Base-by-base conservation (phyloP, 352 stramenopile species). In the Pythium phragmiticola region DNA sequence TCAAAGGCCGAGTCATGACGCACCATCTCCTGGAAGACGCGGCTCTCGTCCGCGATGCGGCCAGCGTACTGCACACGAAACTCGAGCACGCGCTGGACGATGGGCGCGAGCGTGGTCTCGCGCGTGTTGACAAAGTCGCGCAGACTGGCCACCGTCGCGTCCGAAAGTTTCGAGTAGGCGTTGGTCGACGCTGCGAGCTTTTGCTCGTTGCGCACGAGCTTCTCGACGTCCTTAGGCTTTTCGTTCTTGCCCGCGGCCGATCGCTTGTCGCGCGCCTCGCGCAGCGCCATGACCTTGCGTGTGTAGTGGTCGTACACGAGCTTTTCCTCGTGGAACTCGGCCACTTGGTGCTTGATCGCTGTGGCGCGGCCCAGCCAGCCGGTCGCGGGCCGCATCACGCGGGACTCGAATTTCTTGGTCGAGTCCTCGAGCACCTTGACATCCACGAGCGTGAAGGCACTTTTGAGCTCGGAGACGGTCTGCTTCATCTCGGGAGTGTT, bases 191-290 rank as follows among this genome's bases (percentile, higher is more conserved):
- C 50, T 21, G 80, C 77, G 23, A 92, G 71, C 59, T 94, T 94
- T 70, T 94, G 79, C 51, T 94, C 82, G 53, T 94, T 94, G 64
- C 85, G 80, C n/a, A 89, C 69, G 51, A 92, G 75, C 33, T 88
- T 88, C 63, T 94, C 82, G 26, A 87, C 76, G 5, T 92, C 77
- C 36, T 91, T 91, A 28, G 75, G 62, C 66, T 90, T 94, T 50
- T 92, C 85, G 0, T 57, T 59, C 56, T 86, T 88, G 19, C 85
- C 77, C 0, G 56, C 66, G 4, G 49, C 64, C 2, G 73, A 60
- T 21, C 81, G 80, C 60, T 90, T 92, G 47, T 92, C 83, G 16
- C 83, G 75, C 0, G 77, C 43, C 55, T 92, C 85, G 6, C 85
- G 80, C 9, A 94, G 62, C 12, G 68, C 60, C 52, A 78, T 70